Percentiles rank a stretch among this genome's conserved stretches.
phyloP scores from a whole-genome alignment of 768 basidiomycete species.

The Lentinus tigrinus region DNA sequence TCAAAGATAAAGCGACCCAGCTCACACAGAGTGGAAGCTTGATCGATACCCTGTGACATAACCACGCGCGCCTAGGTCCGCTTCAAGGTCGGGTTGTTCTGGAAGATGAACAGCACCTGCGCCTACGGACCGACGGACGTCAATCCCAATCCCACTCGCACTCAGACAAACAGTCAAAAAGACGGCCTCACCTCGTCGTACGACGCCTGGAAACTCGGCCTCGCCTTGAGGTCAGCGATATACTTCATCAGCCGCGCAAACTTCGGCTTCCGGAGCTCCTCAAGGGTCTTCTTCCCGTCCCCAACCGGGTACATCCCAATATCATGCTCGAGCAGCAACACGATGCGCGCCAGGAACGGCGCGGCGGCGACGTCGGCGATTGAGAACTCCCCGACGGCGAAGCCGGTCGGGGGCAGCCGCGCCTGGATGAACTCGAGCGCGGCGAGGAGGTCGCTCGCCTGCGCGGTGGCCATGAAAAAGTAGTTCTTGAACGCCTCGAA shows the following conservation, averaged over 20 bases:
- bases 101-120: not conserved
- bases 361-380: constrained; percentile 60
- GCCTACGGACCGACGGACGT: not conserved
- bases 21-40: no score
- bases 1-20: no score
- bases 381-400: constrained; percentile 44
- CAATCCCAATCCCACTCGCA: not conserved
- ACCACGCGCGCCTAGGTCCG: not conserved
- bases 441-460: constrained; percentile 39
- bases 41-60: no score
- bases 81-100: not conserved
- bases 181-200: not conserved
- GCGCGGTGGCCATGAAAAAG: constrained; percentile 50
- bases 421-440: constrained; percentile 48
- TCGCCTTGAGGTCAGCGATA: constrained; percentile 41
- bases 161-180: not conserved
- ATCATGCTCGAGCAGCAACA: constrained; percentile 45
- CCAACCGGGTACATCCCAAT: constrained; percentile 49
- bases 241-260: constrained; percentile 53
- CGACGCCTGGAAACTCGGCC: constrained; percentile 43
- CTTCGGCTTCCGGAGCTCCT: constrained; percentile 42
- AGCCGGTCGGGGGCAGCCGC: constrained; percentile 49
- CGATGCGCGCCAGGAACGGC: constrained; percentile 56
- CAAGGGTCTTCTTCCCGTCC: constrained; percentile 42
- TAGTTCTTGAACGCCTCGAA: constrained; percentile 37